These are phyloP conservation scores for Rhynchospora breviuscula DNA, from an alignment of 176 grass and related monocot species.

Conservation along the genomic window DNA sequence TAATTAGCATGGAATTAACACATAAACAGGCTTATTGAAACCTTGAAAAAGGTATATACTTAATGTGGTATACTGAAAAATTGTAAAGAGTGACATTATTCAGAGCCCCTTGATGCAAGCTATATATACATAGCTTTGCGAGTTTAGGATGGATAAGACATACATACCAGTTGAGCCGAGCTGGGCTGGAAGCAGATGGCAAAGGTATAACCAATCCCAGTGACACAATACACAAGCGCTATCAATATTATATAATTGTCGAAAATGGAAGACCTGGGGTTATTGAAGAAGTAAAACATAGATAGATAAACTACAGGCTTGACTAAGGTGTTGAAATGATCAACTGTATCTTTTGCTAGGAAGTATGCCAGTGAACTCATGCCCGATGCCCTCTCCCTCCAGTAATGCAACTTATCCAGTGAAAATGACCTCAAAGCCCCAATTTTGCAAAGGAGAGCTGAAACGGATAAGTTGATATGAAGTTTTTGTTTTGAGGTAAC, in stretches of 20 bases:
- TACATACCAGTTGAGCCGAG: constrained; percentile 68
- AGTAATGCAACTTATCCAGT: constrained; percentile 77
- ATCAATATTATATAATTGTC: constrained; percentile 71
- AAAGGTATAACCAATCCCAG: constrained; percentile 78
- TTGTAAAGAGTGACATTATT: neutral
- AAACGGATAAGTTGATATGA: neutral
- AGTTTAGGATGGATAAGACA: neutral
- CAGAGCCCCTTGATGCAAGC: neutral
- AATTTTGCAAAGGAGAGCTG: constrained; percentile 81
- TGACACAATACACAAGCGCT: constrained; percentile 74
- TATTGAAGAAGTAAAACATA: constrained; percentile 98
- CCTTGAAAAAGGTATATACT: neutral
- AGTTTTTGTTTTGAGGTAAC: too few relatives aligned
- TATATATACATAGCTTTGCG: neutral
- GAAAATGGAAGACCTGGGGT: constrained; percentile 72
- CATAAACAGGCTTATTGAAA: neutral
- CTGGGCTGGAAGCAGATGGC: constrained; percentile 81
- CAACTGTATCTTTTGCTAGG: constrained; percentile 68
- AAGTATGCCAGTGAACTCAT: constrained; percentile 90
- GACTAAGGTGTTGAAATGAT: constrained; percentile 81
- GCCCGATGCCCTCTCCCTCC: constrained; percentile 69
- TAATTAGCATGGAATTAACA: neutral
- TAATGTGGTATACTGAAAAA: neutral
- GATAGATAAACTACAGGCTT: constrained; percentile 87
- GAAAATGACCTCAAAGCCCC: constrained; percentile 78